Conservation (phyloP, 2,329 filamentous ascomycete species). For the Cladosporium velox region DNA sequence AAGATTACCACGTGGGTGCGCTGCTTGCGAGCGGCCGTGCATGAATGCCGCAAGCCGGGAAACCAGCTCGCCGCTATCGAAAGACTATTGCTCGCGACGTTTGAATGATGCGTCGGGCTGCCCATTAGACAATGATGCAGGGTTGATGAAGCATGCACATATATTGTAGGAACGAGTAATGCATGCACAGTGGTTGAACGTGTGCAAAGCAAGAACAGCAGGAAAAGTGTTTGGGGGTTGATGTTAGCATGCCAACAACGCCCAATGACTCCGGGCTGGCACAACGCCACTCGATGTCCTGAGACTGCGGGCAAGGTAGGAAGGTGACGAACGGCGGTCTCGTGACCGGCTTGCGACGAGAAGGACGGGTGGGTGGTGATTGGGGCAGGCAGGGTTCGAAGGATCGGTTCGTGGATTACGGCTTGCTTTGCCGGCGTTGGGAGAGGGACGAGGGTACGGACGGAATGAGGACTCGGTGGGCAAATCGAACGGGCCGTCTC, state of each 20-base stretch:
- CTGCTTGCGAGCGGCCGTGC: constrained; percentile 6
- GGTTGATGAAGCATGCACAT: background rate
- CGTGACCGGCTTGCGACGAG: constrained; percentile 16
- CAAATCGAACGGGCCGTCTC: constrained; percentile 17
- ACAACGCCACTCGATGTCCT: background rate
- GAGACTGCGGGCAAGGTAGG: background rate
- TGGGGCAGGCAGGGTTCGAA: constrained; percentile 7
- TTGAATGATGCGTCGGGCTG: background rate
- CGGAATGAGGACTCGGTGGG: constrained; percentile 9
- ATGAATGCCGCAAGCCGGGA: constrained; percentile 4
- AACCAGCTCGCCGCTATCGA: constrained; percentile 2
- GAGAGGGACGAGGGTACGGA: constrained; percentile 13
- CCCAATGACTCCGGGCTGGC: background rate
- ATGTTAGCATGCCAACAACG: background rate
- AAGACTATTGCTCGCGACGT: constrained; percentile 3
- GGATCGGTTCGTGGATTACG: constrained; percentile 16
- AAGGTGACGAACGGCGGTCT: constrained; percentile 11
- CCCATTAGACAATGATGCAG: background rate
- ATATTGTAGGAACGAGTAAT: background rate
- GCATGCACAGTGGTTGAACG: constrained; percentile 15
- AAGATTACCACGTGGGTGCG: constrained; percentile 4
- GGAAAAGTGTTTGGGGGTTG: background rate
- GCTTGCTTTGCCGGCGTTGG: constrained; percentile 15
- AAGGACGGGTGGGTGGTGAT: background rate
- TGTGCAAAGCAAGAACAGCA: background rate